Evolutionary conservation across 495 filamentous ascomycete genomes (phyloP).

Genomic region (Apodospora peruviana): DNA sequence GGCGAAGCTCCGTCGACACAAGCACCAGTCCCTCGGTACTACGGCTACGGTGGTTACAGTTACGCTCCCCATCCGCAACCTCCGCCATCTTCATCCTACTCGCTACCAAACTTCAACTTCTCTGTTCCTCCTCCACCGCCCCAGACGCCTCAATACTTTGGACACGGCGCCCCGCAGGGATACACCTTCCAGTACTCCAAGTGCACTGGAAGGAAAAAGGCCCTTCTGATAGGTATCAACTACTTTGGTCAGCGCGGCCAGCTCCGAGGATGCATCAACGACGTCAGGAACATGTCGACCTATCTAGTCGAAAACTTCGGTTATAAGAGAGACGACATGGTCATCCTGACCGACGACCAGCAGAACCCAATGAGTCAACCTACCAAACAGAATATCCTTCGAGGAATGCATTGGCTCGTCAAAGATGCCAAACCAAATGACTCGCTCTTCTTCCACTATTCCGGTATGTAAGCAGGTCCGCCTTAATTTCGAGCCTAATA

Average conservation of each 20-base stretch:
- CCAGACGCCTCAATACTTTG: too few species aligned
- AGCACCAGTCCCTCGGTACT: too few species aligned
- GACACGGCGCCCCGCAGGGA: too few species aligned
- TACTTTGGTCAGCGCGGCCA: conserved; percentile 48
- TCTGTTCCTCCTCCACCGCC: too few species aligned
- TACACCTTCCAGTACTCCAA: too few species aligned
- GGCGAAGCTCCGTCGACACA: too few species aligned
- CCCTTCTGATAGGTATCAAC: conserved; percentile 58
- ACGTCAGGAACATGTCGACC: conserved; percentile 45
- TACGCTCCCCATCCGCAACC: too few species aligned
- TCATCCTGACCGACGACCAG: conserved; percentile 47
- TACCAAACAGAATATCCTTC: conserved; percentile 50
- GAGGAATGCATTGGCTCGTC: conserved; percentile 53
- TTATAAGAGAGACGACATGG: conserved; percentile 49
- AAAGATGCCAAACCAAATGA: conserved; percentile 43
- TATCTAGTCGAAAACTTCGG: conserved; percentile 41
- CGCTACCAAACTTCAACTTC: too few species aligned
- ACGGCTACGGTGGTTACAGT: too few species aligned
- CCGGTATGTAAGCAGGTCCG: conserved; percentile 53
- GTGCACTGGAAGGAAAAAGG: too few species aligned
- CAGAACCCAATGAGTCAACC: conserved; percentile 48
- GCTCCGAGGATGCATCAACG: conserved; percentile 53
- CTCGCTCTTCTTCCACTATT: conserved; percentile 51
- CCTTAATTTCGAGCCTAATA: neutral
- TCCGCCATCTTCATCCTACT: too few species aligned